Base-by-base conservation (phyloP, 106 monocot genomes). In the Dioscorea zingiberensis region DNA sequence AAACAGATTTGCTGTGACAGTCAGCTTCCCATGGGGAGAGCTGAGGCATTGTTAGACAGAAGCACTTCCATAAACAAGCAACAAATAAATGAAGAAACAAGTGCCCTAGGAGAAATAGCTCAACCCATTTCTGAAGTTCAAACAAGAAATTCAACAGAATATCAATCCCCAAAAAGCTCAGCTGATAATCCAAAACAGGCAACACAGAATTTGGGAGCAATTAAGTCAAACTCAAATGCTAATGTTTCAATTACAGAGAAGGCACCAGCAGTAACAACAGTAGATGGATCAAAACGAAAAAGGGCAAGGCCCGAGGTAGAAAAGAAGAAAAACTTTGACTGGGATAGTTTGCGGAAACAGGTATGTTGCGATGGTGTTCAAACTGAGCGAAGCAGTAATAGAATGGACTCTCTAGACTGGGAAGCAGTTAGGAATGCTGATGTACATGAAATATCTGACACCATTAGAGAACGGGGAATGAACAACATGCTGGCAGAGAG, bases 351-450 rank as follows among this genome's bases (percentile, higher is more conserved):
- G 46, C 69, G 80, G 66, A 80, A 29, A 66, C 47, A 75, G n/a
- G 66, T 49, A 44, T 59, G 21, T 54, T 5, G 38, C 5, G 64
- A 54, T 10, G 45, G 27, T 55, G 49, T 9, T 16, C 70, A 48
- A 47, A 80, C 27, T 30, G 80, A 71, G 46, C 69, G 80, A 66
- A 80, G 60, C 21, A 48, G 21, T 3, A 54, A 74, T 22, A 74
- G 44, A 59, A 76, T 77, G 72, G 90, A 94, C 62, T 79, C 90
- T 29, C 13, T 90, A 21, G 79, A 94, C 65, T 94, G 87, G 87
- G 84, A 94, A 70, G 84, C 82, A 54, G 79, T 94, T 21, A 72
- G 79, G 58, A 23, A 28, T 59, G 81, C 94, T n/a, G 77, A 79
- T 59, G 79, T 78, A 44, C 59, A 27, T 65, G 77, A 80, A 68